Conservation (phyloP, 352 stramenopile genomes). For the Pythium utonaiense region DNA sequence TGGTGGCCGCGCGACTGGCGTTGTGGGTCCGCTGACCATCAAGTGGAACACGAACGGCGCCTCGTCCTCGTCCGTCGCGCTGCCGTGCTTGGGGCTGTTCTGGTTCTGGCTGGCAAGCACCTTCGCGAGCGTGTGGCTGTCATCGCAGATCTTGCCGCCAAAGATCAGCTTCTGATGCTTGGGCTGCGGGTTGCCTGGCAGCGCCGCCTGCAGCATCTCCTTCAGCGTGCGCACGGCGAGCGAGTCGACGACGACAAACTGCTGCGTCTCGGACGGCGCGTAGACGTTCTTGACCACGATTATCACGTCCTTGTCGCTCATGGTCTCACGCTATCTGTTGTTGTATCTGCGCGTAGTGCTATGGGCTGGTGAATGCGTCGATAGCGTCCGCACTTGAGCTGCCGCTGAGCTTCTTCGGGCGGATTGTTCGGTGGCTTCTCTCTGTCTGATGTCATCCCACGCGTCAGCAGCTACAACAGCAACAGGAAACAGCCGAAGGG, state of each 20-base stretch:
- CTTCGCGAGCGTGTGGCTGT: conserved; percentile 44
- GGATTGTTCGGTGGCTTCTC: not conserved
- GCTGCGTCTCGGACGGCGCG: conserved; percentile 42
- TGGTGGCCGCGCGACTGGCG: conserved; percentile 6
- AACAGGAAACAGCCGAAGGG: conserved; percentile 13
- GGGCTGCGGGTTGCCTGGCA: conserved; percentile 42
- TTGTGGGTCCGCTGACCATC: conserved; percentile 41
- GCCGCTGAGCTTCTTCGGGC: not conserved
- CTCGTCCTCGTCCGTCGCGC: conserved; percentile 22
- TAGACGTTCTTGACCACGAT: conserved; percentile 86
- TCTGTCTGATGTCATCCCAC: conserved; percentile 22
- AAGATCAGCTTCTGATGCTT: conserved; percentile 83
- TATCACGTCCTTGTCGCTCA: conserved; percentile 33
- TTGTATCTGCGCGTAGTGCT: not conserved
- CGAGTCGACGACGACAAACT: conserved; percentile 35
- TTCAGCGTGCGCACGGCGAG: conserved; percentile 60
- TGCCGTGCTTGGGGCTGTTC: conserved; percentile 1
- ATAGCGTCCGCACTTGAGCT: not conserved
- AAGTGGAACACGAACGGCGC: conserved; percentile 71
- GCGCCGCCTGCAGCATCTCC: conserved; percentile 39
- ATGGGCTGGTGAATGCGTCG: not conserved
- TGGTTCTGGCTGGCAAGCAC: conserved; percentile 32
- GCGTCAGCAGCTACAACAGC: conserved; percentile 11
- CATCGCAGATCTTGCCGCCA: conserved; percentile 80
- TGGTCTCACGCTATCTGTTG: not conserved